Evolutionary conservation across 441 rosid species (phyloP).

Genomic region (Monsonia emarginata): DNA sequence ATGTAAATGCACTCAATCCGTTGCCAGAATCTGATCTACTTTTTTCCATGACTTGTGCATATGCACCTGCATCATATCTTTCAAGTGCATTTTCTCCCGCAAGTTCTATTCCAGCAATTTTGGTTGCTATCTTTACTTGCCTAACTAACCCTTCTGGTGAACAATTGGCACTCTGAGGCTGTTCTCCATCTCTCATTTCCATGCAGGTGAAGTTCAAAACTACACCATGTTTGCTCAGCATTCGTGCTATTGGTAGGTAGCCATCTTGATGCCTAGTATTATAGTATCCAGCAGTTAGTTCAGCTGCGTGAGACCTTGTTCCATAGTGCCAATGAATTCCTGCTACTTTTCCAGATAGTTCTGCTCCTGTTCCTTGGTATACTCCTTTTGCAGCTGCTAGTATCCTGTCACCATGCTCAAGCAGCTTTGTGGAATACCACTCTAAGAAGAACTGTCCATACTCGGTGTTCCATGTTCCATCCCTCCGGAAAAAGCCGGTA

Average conservation of each 20-base stretch:
- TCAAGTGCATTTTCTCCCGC: conserved; percentile 89
- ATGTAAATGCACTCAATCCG: conserved; percentile 72
- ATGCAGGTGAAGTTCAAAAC: conserved; percentile 86
- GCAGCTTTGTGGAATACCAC: conserved; percentile 67
- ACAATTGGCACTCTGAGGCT: conserved; percentile 58
- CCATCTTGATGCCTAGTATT: conserved; percentile 72
- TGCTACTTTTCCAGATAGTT: conserved; percentile 69
- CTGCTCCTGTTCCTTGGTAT: conserved; percentile 58
- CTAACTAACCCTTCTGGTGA: conserved; percentile 77
- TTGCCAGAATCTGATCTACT: conserved; percentile 64
- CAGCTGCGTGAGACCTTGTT: conserved; percentile 91
- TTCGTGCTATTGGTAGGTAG: conserved; percentile 60
- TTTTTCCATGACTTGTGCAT: conserved; percentile 58
- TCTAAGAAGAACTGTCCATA: conserved; percentile 78
- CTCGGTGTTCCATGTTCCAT: conserved; percentile 76
- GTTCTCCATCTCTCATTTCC: conserved; percentile 83
- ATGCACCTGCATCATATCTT: conserved; percentile 62
- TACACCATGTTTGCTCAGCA: conserved; percentile 56
- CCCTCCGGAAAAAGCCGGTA: conserved; percentile 60
- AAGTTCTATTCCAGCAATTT: conserved; percentile 44
- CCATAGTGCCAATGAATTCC: conserved; percentile 91
- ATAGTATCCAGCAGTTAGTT: conserved; percentile 79
- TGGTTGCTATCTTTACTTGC: conserved; percentile 65
- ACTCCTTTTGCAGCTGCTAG: conserved; percentile 55
- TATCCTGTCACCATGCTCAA: conserved; percentile 68